These are phyloP conservation scores for Paramarasmius palmivorus DNA, from an alignment of 1,284 basidiomycete species.

Conservation along the genomic window DNA sequence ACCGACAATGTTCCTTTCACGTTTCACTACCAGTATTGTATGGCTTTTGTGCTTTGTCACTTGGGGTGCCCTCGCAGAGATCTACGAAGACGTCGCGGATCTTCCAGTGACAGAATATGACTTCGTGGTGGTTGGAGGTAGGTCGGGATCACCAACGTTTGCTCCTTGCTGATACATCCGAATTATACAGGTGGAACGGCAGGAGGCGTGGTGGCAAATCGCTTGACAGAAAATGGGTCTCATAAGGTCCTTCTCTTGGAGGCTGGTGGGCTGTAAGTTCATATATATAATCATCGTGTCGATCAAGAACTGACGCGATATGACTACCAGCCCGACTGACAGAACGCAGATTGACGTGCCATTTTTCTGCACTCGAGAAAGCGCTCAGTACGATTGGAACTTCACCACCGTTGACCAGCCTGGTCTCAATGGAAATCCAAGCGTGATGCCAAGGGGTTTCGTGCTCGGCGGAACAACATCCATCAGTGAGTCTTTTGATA, in stretches of 20 bases:
- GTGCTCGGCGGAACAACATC: not conserved
- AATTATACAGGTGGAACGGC: not conserved
- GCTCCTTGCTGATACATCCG: not conserved
- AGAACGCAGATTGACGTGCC: not conserved
- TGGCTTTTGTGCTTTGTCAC: no score
- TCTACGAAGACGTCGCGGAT: not conserved
- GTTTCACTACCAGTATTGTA: no score
- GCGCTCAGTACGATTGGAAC: not conserved
- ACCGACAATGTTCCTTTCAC: no score
- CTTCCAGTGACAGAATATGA: not conserved
- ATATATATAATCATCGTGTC: not conserved
- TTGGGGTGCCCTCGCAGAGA: not conserved
- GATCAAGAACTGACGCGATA: not conserved
- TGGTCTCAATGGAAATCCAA: not conserved
- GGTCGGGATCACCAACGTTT: not conserved
- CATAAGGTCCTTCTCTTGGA: not conserved
- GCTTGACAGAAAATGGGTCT: not conserved
- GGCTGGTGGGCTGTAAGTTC: not conserved
- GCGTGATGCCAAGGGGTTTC: not conserved
- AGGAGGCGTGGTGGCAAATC: not conserved
- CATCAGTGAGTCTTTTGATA: slow-evolving; percentile 2
- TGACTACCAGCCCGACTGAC: not conserved
- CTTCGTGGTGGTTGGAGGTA: not conserved
- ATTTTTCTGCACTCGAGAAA: not conserved
- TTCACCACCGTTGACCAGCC: not conserved